A percentile compares a stretch with the other conserved stretches of the same genome.
Conservation (phyloP, 2,329 filamentous ascomycete genomes). For the Monilinia polystroma region DNA sequence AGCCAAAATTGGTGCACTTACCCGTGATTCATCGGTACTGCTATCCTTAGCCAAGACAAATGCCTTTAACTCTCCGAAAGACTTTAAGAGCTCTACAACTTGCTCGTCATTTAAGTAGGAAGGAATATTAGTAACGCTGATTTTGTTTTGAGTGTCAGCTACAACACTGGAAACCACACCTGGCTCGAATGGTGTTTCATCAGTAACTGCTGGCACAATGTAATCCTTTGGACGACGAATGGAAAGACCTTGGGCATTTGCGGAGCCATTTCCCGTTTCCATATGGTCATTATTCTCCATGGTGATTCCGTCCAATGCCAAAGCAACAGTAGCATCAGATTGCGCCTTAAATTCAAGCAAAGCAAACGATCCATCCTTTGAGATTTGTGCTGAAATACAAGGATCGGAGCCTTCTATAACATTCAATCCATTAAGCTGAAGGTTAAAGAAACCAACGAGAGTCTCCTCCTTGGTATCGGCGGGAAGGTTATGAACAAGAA, state of each 20-base stretch:
- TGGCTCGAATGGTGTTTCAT: conserved; percentile 71
- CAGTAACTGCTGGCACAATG: conserved; percentile 79
- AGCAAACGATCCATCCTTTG: conserved; percentile 76
- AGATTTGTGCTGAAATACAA: conserved; percentile 79
- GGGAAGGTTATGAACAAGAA: conserved; percentile 84
- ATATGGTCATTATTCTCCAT: conserved; percentile 73
- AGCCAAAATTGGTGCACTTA: conserved; percentile 51
- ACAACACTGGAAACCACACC: conserved; percentile 78
- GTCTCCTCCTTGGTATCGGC: conserved; percentile 69
- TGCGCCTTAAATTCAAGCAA: conserved; percentile 87
- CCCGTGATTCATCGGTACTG: conserved; percentile 80
- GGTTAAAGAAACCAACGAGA: conserved; percentile 85
- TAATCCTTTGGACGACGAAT: conserved; percentile 94
- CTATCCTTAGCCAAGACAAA: conserved; percentile 88
- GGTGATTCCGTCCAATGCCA: conserved; percentile 83
- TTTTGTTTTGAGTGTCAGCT: conserved; percentile 90
- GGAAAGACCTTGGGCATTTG: conserved; percentile 57
- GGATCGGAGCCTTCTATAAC: conserved; percentile 81
- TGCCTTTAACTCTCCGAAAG: conserved; percentile 90
- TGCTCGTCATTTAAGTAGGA: conserved; percentile 86
- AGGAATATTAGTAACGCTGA: conserved; percentile 88
- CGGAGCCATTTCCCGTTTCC: conserved; percentile 49
- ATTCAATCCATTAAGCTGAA: conserved; percentile 95
- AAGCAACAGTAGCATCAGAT: conserved; percentile 83
- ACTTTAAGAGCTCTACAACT: conserved; percentile 82